Conservation (phyloP, 1,284 basidiomycete species). For the Boletellus sp. region DNA sequence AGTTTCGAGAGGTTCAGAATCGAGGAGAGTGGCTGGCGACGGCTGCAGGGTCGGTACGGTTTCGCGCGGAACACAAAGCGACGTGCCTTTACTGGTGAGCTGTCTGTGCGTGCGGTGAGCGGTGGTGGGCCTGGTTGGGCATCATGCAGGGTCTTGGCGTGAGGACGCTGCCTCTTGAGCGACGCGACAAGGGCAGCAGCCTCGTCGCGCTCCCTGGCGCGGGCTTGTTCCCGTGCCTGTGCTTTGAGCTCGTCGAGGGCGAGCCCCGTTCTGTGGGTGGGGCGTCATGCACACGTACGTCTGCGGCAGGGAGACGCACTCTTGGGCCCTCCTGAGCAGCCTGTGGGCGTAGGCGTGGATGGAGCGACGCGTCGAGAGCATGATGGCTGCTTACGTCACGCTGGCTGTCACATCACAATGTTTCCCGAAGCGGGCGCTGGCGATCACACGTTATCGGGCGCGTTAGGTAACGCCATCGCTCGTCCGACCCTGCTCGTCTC, state of each 20-base stretch:
- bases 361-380: too few species aligned
- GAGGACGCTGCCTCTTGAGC: conserved; percentile 3
- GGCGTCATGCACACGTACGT: not conserved
- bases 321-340: conserved; percentile 40
- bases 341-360: conserved; percentile 30
- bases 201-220: conserved; percentile 31
- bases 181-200: conserved; percentile 13
- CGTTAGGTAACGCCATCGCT: not conserved
- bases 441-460: too few species aligned
- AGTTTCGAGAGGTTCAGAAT: conserved; percentile 79
- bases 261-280: conserved; percentile 40
- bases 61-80: not conserved
- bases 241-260: conserved; percentile 39
- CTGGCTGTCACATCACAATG: too few species aligned
- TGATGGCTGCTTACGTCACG: too few species aligned
- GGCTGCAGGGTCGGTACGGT: not conserved
- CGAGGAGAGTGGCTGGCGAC: conserved; percentile 66
- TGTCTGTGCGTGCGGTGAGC: conserved; percentile 50
- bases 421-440: too few species aligned
- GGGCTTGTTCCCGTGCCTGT: conserved; percentile 35
- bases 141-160: not conserved
- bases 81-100: conserved; percentile 64
- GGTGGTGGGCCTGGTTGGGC: conserved; percentile 2
- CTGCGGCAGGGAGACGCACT: conserved; percentile 31
- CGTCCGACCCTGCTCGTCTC: not conserved